These are phyloP conservation scores for Cordyceps farinosa DNA, from an alignment of 2,329 filamentous ascomycete genomes.

Conservation along the genomic window DNA sequence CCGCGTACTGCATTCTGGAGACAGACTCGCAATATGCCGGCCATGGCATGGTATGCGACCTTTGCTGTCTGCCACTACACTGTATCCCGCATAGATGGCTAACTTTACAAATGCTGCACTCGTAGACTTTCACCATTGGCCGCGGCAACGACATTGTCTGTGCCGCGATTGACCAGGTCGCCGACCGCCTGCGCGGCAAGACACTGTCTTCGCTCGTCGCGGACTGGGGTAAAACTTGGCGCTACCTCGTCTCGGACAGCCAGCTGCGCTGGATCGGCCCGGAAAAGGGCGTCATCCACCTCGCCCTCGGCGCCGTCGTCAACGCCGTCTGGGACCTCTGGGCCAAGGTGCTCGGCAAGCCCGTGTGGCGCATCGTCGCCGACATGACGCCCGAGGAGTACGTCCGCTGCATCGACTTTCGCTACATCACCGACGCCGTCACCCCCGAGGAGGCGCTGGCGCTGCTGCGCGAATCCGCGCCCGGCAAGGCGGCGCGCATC, in stretches of 20 bases:
- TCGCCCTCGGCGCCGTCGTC: slow-evolving; percentile 82
- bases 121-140: slow-evolving; percentile 68
- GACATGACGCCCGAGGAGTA: slow-evolving; percentile 89
- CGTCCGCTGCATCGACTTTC: slow-evolving; percentile 85
- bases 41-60: slow-evolving; percentile 66
- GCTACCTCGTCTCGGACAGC: slow-evolving; percentile 84
- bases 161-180: slow-evolving; percentile 74
- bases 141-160: slow-evolving; percentile 93
- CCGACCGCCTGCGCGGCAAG: slow-evolving; percentile 69
- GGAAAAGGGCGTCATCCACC: slow-evolving; percentile 91
- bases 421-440: slow-evolving; percentile 91
- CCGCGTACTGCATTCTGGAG: slow-evolving; percentile 88
- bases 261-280: slow-evolving; percentile 93
- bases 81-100: background rate
- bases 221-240: slow-evolving; percentile 86
- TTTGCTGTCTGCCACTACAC: background rate
- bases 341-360: slow-evolving; percentile 82
- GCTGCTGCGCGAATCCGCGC: slow-evolving; percentile 63
- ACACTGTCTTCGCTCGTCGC: slow-evolving; percentile 72
- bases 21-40: slow-evolving; percentile 70
- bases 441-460: slow-evolving; percentile 78
- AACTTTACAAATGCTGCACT: background rate
- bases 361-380: slow-evolving; percentile 84
- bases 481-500: slow-evolving; percentile 67
- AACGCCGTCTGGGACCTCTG: slow-evolving; percentile 96